Evolutionary conservation across 176 grass and related monocot species (phyloP).

Genomic region (Juncus effusus): DNA sequence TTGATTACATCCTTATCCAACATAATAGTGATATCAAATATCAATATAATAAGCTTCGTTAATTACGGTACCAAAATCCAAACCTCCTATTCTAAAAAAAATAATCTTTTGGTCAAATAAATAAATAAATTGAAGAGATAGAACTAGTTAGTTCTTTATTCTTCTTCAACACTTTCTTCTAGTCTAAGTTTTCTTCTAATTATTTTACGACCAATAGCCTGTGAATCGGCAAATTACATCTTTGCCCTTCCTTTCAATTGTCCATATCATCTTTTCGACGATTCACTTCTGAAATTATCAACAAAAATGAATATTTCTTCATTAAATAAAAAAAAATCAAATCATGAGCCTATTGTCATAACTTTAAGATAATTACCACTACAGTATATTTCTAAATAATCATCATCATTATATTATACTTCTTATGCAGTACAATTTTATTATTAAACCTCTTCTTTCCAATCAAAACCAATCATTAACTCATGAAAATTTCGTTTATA

Average conservation of each 20-base stretch:
- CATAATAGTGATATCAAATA: constrained; percentile 11
- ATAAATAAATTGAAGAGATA: not conserved
- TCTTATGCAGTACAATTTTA: not conserved
- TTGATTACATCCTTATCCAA: constrained; percentile 28
- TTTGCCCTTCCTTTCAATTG: not conserved
- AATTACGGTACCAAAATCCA: too few relatives aligned
- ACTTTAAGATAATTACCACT: not conserved
- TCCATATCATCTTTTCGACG: too few relatives aligned
- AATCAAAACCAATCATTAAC: not conserved
- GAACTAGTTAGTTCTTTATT: not conserved
- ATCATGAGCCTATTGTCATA: not conserved
- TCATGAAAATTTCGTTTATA: not conserved
- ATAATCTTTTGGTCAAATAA: not conserved
- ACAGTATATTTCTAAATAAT: not conserved
- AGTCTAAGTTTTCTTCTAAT: constrained; percentile 25
- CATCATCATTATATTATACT: not conserved
- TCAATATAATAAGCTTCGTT: not conserved
- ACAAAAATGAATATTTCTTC: not conserved
- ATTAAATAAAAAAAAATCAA: not conserved
- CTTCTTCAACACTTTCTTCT: not conserved
- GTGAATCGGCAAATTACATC: not conserved
- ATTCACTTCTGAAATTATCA: not conserved
- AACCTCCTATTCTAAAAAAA: not conserved
- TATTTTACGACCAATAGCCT: not conserved
- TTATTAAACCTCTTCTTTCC: not conserved